Evolutionary conservation across 2,329 filamentous ascomycete species (phyloP).

Genomic region (Ambrosiella cleistominuta): DNA sequence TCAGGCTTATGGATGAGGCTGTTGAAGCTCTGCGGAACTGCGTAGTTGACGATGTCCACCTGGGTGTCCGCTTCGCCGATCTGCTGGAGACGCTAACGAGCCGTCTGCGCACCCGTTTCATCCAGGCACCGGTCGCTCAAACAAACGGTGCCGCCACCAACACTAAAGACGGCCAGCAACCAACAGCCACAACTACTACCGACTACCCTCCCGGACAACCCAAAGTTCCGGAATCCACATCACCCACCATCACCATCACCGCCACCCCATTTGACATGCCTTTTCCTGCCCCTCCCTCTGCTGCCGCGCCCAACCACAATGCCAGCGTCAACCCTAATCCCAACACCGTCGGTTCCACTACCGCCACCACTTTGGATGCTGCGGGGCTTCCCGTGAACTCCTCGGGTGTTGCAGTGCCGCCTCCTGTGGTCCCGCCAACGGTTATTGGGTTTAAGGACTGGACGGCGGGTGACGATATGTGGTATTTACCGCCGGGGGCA

Average conservation of each 20-base stretch:
- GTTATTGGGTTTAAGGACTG: slow-evolving; percentile 30
- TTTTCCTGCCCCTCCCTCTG: slow-evolving; percentile 29
- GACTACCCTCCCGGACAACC: too few species aligned
- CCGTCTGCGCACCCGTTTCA: slow-evolving; percentile 56
- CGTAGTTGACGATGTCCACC: slow-evolving; percentile 69
- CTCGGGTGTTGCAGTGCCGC: neutral
- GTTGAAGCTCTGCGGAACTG: slow-evolving; percentile 59
- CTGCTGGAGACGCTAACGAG: slow-evolving; percentile 64
- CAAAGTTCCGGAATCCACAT: slow-evolving; percentile 7
- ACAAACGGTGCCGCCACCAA: slow-evolving; percentile 22
- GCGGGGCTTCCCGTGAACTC: neutral
- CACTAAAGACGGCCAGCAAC: too few species aligned
- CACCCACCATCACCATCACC: slow-evolving; percentile 31
- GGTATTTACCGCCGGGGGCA: slow-evolving; percentile 46
- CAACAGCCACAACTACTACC: too few species aligned
- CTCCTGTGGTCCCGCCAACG: slow-evolving; percentile 15
- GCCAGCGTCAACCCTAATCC: neutral
- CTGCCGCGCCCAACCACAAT: slow-evolving; percentile 17
- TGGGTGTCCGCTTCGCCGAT: slow-evolving; percentile 70
- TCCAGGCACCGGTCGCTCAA: slow-evolving; percentile 32
- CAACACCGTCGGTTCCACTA: neutral
- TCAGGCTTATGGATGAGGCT: slow-evolving; percentile 56
- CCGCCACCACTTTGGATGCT: too few species aligned
- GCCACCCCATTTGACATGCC: slow-evolving; percentile 46
- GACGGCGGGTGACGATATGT: slow-evolving; percentile 41